These are phyloP conservation scores for Brassica juncea DNA, from an alignment of 345 rosid genomes.

Conservation along the genomic window DNA sequence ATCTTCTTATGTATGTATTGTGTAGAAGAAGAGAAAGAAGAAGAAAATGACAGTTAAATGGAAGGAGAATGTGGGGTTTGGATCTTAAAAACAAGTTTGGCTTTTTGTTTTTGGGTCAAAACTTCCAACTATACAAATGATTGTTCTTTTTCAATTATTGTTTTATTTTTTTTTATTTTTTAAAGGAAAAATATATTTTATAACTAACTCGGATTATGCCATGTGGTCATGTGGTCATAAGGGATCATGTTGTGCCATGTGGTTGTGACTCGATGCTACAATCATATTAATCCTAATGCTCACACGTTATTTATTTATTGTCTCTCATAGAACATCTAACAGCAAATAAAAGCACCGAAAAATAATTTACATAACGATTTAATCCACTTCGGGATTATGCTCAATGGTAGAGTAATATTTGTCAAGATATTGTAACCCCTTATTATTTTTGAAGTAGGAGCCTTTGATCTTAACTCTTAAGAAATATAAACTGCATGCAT, in stretches of 20 bases:
- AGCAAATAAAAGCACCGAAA: background rate
- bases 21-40: slow-evolving; percentile 7
- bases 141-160: slow-evolving; percentile 9
- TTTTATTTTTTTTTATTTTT: background rate
- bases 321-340: background rate
- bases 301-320: background rate
- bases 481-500: background rate
- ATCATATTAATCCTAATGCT: slow-evolving; percentile 5
- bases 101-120: background rate
- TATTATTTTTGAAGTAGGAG: background rate
- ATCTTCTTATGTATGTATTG: slow-evolving; percentile 3
- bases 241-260: slow-evolving; percentile 37
- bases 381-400: background rate
- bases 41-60: slow-evolving; percentile 20
- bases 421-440: background rate
- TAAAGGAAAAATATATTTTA: too few species aligned
- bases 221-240: background rate
- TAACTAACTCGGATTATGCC: background rate
- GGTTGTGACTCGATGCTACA: slow-evolving; percentile 28
- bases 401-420: background rate
- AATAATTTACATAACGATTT: background rate
- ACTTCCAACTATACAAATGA: slow-evolving; percentile 30
- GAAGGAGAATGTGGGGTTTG: slow-evolving; percentile 16
- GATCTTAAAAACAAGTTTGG: slow-evolving; percentile 10
- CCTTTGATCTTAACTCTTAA: background rate